phyloP scores from a whole-genome alignment of 1,284 basidiomycete genomes.

The Trametes polyzona region DNA sequence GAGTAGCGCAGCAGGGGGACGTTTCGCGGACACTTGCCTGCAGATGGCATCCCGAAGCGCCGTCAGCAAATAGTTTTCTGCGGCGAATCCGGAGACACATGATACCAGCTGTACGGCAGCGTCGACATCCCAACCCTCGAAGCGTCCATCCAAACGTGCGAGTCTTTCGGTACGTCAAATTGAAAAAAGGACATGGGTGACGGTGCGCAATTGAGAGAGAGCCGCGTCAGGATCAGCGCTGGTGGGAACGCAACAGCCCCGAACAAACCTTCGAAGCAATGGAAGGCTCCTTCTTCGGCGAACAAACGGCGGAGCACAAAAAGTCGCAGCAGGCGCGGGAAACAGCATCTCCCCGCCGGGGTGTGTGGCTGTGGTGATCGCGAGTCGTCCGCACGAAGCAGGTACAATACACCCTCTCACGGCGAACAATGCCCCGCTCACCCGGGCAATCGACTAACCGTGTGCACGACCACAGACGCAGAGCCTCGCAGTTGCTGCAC shows the following conservation, averaged over 20 bases:
- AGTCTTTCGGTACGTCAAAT: too few relatives aligned
- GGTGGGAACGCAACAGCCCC: background rate
- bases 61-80: background rate
- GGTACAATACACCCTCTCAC: background rate
- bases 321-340: background rate
- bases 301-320: conserved; percentile 4
- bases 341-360: background rate
- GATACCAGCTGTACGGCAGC: background rate
- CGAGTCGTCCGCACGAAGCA: background rate
- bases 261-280: conserved; percentile 15
- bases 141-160: too few relatives aligned
- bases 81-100: background rate
- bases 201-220: background rate
- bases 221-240: conserved; percentile 10
- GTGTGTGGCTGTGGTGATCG: conserved; percentile 20
- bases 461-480: too few relatives aligned
- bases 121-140: background rate
- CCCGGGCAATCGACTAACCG: background rate
- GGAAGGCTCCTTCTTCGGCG: conserved; percentile 10
- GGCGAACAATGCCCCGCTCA: background rate
- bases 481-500: background rate
- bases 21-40: background rate
- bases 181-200: too few relatives aligned
- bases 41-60: background rate
- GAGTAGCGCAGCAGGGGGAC: background rate